Base-by-base conservation (phyloP, 2,329 filamentous ascomycete genomes). In the Arthrocladium fulminans region DNA sequence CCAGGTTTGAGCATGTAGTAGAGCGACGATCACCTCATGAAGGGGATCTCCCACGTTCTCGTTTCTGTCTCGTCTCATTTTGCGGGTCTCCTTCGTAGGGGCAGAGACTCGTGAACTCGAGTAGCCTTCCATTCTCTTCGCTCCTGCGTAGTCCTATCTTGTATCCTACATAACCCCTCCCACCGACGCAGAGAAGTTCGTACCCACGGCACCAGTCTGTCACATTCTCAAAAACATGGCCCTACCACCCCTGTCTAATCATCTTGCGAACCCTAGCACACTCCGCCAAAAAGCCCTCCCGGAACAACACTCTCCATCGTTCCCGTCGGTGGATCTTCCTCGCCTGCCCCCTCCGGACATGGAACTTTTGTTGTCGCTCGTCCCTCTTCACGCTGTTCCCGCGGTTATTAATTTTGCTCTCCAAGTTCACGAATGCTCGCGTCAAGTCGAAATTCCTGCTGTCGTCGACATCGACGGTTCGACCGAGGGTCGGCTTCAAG, bases 181-280 rank as follows among this genome's bases (percentile, higher is more conserved):
- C n/a, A n/a, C n/a, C n/a, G n/a, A n/a, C n/a, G n/a, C n/a, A n/a
- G n/a, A n/a, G n/a, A n/a, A n/a, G n/a, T n/a, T n/a, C 29, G 29
- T n/a, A 32, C 29, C n/a, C 29, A 32, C 29, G 13, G 20, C n/a
- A 6, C 32, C 41, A 29, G 27, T 29, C 27, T 29, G 27, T 29
- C 27, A 13, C 27, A 29, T 29, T 41, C n/a, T n/a, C n/a, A n/a
- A n/a, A n/a, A n/a, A n/a, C n/a, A n/a, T n/a, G n/a, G n/a, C 30
- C 15, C 53, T 63, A 73, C 70, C 70, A 73, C 10, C 70, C 70
- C 60, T 73, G 70, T 17, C 60, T 61, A 54, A 65, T 65, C 68
- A 73, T 69, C 46, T 62, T 62, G 56, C 68, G 58, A 48, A 72
- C 68, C 58, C 65, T 64, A 35, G 48, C 55, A 51, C 70, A 65